A percentile compares a stretch with the other conserved stretches of the same genome.
Evolutionary conservation across 192 early-diverging fungal species (phyloP).

Genomic region (Mortierella hygrophila): DNA sequence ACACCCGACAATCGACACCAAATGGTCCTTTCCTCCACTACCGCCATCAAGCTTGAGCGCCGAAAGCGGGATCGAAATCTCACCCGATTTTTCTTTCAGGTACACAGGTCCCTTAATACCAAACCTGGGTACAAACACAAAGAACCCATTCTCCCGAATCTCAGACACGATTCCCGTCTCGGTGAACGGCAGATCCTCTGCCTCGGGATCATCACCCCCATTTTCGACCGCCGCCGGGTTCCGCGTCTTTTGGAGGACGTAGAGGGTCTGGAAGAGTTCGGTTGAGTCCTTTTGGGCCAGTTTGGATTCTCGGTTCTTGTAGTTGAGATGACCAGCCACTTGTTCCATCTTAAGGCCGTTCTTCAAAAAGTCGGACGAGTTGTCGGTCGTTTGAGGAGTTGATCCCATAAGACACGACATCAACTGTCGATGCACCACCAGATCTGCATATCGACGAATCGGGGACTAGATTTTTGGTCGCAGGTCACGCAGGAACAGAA

Average conservation of each 20-base stretch:
- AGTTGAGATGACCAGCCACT: conserved; percentile 72
- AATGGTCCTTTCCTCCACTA: background rate
- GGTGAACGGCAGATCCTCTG: conserved; percentile 56
- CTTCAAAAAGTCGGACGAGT: conserved; percentile 42
- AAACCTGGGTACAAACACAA: conserved; percentile 72
- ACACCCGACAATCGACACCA: conserved; percentile 15
- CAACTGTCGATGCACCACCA: conserved; percentile 83
- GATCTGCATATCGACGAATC: conserved; percentile 85
- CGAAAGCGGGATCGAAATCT: conserved; percentile 69
- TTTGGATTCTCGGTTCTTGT: conserved; percentile 78
- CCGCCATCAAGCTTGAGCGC: conserved; percentile 59
- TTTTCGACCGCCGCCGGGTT: background rate
- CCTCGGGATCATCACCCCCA: background rate
- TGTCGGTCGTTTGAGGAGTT: background rate
- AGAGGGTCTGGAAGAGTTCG: conserved; percentile 84
- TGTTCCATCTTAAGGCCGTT: conserved; percentile 53
- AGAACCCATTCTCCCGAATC: conserved; percentile 77
- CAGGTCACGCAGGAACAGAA: too few relatives aligned
- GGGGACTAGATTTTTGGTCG: conserved; percentile 60
- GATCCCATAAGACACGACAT: conserved; percentile 58
- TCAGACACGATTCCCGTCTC: conserved; percentile 78
- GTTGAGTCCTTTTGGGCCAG: conserved; percentile 84
- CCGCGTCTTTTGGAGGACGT: conserved; percentile 67
- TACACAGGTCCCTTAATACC: conserved; percentile 81
- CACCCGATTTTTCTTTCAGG: conserved; percentile 69